These are phyloP conservation scores for Phytopythium helicoides DNA, from an alignment of 352 stramenopile species.

Conservation along the genomic window DNA sequence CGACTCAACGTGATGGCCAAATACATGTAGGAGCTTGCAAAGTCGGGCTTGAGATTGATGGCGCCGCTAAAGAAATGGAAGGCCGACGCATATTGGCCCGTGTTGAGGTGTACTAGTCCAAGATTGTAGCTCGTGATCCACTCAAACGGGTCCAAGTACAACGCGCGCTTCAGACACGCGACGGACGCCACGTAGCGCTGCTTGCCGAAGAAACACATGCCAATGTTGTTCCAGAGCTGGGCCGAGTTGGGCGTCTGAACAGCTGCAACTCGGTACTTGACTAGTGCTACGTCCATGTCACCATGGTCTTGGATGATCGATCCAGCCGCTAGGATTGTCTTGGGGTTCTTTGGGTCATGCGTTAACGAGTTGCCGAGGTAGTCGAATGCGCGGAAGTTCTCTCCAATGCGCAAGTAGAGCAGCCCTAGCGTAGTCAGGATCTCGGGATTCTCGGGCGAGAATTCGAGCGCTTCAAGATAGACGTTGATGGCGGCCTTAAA, in stretches of 20 bases:
- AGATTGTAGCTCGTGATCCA: constrained; percentile 96
- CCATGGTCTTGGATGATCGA: constrained; percentile 94
- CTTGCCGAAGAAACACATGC: constrained; percentile 96
- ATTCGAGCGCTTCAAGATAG: constrained; percentile 92
- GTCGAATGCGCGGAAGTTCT: constrained; percentile 93
- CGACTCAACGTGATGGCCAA: constrained; percentile 87
- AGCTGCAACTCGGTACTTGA: constrained; percentile 93
- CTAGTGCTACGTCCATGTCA: constrained; percentile 92
- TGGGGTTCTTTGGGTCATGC: constrained; percentile 88
- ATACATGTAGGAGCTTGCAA: constrained; percentile 92
- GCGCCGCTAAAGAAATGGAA: constrained; percentile 93
- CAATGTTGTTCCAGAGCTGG: constrained; percentile 95
- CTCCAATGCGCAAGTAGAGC: constrained; percentile 86
- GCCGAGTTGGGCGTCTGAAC: constrained; percentile 91
- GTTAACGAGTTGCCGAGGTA: constrained; percentile 93
- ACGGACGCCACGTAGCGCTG: constrained; percentile 84
- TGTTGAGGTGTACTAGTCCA: constrained; percentile 92
- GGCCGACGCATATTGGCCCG: constrained; percentile 89
- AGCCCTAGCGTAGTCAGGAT: constrained; percentile 91
- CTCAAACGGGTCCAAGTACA: constrained; percentile 94
- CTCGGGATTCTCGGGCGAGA: constrained; percentile 91
- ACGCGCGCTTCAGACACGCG: constrained; percentile 88
- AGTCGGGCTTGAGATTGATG: constrained; percentile 88
- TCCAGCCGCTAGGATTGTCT: constrained; percentile 90
- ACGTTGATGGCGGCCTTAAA: constrained; percentile 86